Evolutionary conservation across 2,329 filamentous ascomycete genomes (phyloP).

Genomic region (Aureobasidium vineae): DNA sequence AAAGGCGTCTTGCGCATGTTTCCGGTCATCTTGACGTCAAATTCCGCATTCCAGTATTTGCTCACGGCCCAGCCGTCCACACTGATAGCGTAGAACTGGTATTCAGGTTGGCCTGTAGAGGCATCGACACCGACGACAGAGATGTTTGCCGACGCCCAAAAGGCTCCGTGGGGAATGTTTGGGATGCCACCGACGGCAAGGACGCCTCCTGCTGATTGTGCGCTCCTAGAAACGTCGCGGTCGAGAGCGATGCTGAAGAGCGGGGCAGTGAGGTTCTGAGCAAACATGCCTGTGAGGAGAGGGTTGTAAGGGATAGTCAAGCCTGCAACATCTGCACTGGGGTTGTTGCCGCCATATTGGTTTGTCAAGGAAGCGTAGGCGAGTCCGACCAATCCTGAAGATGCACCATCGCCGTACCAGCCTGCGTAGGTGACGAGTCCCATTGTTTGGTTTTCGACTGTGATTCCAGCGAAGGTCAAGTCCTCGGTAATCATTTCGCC

Average conservation of each 20-base stretch:
- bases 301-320: conserved; percentile 46
- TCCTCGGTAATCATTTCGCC: conserved; percentile 44
- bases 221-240: conserved; percentile 31
- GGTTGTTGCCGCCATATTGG: conserved; percentile 38
- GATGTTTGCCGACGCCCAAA: conserved; percentile 36
- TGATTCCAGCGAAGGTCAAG: conserved; percentile 49
- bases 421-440: conserved; percentile 43
- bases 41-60: conserved; percentile 30
- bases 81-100: conserved; percentile 44
- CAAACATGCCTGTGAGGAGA: conserved; percentile 52
- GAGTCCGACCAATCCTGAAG: conserved; percentile 53
- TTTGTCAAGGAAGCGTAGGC: conserved; percentile 52
- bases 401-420: conserved; percentile 38
- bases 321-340: conserved; percentile 31
- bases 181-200: conserved; percentile 53
- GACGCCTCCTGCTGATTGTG: conserved; percentile 41
- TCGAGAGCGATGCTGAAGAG: conserved; percentile 53
- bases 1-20: conserved; percentile 25
- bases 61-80: conserved; percentile 38
- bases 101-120: conserved; percentile 34
- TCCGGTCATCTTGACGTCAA: conserved; percentile 31
- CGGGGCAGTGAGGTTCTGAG: conserved; percentile 44
- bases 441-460: conserved; percentile 48
- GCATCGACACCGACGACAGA: conserved; percentile 31
- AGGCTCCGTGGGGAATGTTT: conserved; percentile 41